phyloP scores from a whole-genome alignment of 1,284 basidiomycete genomes.

The Microbotryum saponariae region DNA sequence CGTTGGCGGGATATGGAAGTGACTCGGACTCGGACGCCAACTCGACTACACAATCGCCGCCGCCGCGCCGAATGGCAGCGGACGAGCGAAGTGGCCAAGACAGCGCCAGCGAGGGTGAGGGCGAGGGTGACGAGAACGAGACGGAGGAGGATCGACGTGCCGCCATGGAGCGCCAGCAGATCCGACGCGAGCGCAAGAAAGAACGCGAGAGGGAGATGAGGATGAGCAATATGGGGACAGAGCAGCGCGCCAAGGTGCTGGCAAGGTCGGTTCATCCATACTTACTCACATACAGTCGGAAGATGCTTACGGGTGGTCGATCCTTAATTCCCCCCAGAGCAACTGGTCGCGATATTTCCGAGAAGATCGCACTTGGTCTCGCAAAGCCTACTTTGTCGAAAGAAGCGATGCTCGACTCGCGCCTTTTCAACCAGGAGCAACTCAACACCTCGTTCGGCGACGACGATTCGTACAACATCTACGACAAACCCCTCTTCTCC shows the following conservation, averaged over 20 bases:
- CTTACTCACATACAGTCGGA: not conserved
- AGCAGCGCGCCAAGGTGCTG: slow-evolving; percentile 89
- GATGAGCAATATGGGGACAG: slow-evolving; percentile 98
- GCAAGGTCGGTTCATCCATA: slow-evolving; percentile 52
- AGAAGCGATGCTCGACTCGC: slow-evolving; percentile 92
- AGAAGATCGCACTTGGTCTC: slow-evolving; percentile 94
- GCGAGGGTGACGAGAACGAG: slow-evolving; percentile 39
- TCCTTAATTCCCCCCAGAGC: slow-evolving; percentile 46
- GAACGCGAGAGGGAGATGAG: slow-evolving; percentile 95
- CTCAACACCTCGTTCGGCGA: slow-evolving; percentile 73
- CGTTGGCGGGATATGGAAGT: slow-evolving; percentile 25
- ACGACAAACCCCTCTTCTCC: slow-evolving; percentile 91
- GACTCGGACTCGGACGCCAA: slow-evolving; percentile 19
- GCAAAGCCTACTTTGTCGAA: slow-evolving; percentile 93
- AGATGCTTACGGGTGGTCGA: not conserved
- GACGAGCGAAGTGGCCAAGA: slow-evolving; percentile 20
- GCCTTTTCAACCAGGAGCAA: slow-evolving; percentile 93
- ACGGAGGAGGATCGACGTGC: slow-evolving; percentile 70
- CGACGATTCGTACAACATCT: slow-evolving; percentile 86
- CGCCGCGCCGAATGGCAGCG: not conserved
- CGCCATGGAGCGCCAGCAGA: slow-evolving; percentile 74
- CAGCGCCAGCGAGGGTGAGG: slow-evolving; percentile 33
- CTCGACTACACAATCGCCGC: slow-evolving; percentile 2
- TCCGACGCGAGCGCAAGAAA: slow-evolving; percentile 82
- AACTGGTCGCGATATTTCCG: slow-evolving; percentile 96